Evolutionary conservation across 768 basidiomycete genomes (phyloP).

Genomic region (Kwoniella pini): DNA sequence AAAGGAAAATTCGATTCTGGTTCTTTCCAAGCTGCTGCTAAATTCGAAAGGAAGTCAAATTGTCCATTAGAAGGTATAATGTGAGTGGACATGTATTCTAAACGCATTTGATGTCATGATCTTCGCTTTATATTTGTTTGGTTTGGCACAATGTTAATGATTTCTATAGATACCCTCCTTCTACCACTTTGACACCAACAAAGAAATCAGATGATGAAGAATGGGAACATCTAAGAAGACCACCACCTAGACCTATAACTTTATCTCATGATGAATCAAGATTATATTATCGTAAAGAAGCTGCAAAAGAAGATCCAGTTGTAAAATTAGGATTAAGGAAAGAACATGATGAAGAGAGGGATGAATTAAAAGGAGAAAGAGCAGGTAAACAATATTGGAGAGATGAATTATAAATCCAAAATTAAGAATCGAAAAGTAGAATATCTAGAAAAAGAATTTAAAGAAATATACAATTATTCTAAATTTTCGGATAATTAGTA

Average conservation of each 20-base stretch:
- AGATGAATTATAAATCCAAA: slow-evolving; percentile 35
- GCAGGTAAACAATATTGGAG: slow-evolving; percentile 21
- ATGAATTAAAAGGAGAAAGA: slow-evolving; percentile 28
- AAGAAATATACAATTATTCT: too few species aligned
- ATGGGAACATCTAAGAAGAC: slow-evolving; percentile 45
- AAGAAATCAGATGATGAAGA: slow-evolving; percentile 20
- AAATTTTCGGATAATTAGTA: too few species aligned
- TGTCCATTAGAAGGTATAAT: slow-evolving; percentile 48
- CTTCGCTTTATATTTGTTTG: too few species aligned
- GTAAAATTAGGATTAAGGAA: slow-evolving; percentile 41
- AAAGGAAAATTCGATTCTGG: slow-evolving; percentile 45
- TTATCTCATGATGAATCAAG: slow-evolving; percentile 35
- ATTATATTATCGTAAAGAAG: slow-evolving; percentile 26
- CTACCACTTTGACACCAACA: slow-evolving; percentile 22
- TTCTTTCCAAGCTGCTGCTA: slow-evolving; percentile 29
- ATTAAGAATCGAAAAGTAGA: too few species aligned
- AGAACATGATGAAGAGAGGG: slow-evolving; percentile 31
- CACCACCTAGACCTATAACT: slow-evolving; percentile 43
- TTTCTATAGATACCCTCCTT: slow-evolving; percentile 37
- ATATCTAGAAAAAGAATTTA: too few species aligned
- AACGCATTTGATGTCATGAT: too few species aligned
- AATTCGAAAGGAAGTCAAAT: slow-evolving; percentile 18
- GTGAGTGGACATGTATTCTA: too few species aligned
- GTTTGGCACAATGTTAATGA: too few species aligned
- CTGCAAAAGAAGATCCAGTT: slow-evolving; percentile 15